Base-by-base conservation (phyloP, 768 basidiomycete species). In the Mycena filopes region DNA sequence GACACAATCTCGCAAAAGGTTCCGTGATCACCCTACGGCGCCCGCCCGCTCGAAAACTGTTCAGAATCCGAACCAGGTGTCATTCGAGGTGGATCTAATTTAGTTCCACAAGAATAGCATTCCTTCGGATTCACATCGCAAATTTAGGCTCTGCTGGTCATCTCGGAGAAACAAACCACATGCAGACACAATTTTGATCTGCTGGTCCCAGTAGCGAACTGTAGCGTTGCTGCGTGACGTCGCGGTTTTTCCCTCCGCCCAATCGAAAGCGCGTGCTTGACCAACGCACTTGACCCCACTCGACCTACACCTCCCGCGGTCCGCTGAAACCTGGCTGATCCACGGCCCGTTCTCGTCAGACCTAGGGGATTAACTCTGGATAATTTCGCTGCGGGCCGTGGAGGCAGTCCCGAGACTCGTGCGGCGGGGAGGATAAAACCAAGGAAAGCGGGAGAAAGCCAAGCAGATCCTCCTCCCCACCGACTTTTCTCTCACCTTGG, bases 201-300 rank as follows among this genome's bases (percentile, higher is more conserved):
- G 58, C 40, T 46, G 31, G 29, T 23, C 26, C 31, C 21, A 8
- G 12, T n/a, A n/a, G n/a, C n/a, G n/a, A n/a, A n/a, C n/a, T n/a
- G n/a, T n/a, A n/a, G 20, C 50, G 58, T 60, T 60, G 48, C 58
- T 50, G 49, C n/a, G 46, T 59, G 45, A 46, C 56, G 20, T 40
- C 33, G 18, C 20, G 2, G 38, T 59, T 49, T 31, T 49, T 31
- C 58, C 48, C 49, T 15, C 5, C 40, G 31, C 40, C 48, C 48
- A 59, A 59, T 59, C 25, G 29, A 49, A 42, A n/a, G n/a, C 15
- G 21, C 46, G 21, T 13, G 8, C 18, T 38, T 13, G n/a, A 46
- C 5, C 16, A 26, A 21, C 40, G 49, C 58, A 48, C 48, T 48
- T 41, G 57, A 13, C 18, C 26, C 31, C 3, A 58, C 25, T 58